Evolutionary conservation across 2,329 filamentous ascomycete species (phyloP).

Genomic region (Trichoderma sp.): DNA sequence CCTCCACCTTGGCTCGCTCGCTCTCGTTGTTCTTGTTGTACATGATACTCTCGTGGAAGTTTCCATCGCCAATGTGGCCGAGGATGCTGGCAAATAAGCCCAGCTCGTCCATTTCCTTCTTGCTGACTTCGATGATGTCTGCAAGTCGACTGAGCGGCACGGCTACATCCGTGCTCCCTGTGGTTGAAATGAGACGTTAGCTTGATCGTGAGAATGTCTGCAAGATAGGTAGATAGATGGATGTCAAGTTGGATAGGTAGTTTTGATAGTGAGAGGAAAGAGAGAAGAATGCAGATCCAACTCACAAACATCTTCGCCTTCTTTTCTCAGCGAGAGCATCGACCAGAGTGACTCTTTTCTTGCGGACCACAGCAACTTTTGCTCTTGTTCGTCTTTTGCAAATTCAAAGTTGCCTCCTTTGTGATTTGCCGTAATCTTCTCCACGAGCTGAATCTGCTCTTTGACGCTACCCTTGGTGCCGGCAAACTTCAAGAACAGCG

Average conservation of each 20-base stretch:
- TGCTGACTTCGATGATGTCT: slow-evolving; percentile 79
- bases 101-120: slow-evolving; percentile 84
- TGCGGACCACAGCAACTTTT: slow-evolving; percentile 77
- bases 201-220: not conserved
- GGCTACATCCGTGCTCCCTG: slow-evolving; percentile 80
- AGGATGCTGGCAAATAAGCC: slow-evolving; percentile 86
- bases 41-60: slow-evolving; percentile 93
- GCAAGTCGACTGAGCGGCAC: slow-evolving; percentile 77
- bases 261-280: not conserved
- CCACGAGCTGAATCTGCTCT: slow-evolving; percentile 74
- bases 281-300: slow-evolving; percentile 37
- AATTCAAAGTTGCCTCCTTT: slow-evolving; percentile 74
- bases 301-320: slow-evolving; percentile 70
- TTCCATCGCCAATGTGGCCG: slow-evolving; percentile 90
- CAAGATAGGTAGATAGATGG: not conserved
- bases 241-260: not conserved
- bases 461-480: slow-evolving; percentile 77
- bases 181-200: not conserved
- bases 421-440: slow-evolving; percentile 67
- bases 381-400: slow-evolving; percentile 70
- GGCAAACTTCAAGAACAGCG: slow-evolving; percentile 84
- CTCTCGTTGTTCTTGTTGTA: slow-evolving; percentile 72
- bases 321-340: slow-evolving; percentile 71
- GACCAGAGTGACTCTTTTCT: slow-evolving; percentile 85
- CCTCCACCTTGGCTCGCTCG: slow-evolving; percentile 76